Conservation (phyloP, 768 basidiomycete genomes). For the Gymnopilus junonius region DNA sequence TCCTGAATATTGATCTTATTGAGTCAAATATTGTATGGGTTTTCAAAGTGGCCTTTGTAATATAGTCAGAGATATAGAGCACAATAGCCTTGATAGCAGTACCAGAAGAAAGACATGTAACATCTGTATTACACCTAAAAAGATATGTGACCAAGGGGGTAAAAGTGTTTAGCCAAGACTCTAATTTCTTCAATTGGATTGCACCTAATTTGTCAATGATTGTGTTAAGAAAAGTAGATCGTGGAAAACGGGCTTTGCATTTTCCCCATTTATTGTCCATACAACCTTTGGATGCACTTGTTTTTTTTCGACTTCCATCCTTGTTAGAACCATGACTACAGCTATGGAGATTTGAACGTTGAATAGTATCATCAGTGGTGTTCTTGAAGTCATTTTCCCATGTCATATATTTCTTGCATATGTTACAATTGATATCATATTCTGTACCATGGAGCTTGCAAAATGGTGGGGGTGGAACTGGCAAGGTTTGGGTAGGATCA, state of each 20-base stretch:
- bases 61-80: slow-evolving; percentile 41
- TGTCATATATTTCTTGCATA: slow-evolving; percentile 12
- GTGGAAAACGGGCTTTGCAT: slow-evolving; percentile 40
- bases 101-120: slow-evolving; percentile 34
- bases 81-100: slow-evolving; percentile 37
- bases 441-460: slow-evolving; percentile 14
- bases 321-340: slow-evolving; percentile 20
- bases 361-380: slow-evolving; percentile 29
- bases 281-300: too few species aligned
- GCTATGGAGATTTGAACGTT: slow-evolving; percentile 31
- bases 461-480: slow-evolving; percentile 20
- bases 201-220: slow-evolving; percentile 31
- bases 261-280: slow-evolving; percentile 28
- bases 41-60: slow-evolving; percentile 34
- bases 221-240: slow-evolving; percentile 21
- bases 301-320: slow-evolving; percentile 13
- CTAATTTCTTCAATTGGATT: slow-evolving; percentile 32
- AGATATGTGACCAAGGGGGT: slow-evolving; percentile 31
- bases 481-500: slow-evolving; percentile 27
- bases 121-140: too few species aligned
- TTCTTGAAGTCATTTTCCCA: slow-evolving; percentile 23
- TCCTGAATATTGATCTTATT: too few species aligned
- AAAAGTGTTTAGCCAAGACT: slow-evolving; percentile 37
- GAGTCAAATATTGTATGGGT: too few species aligned
- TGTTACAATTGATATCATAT: not conserved